Evolutionary conservation across 345 rosid species (phyloP), one percentile per base, ranked within the genome.

Genomic region (Anastatica hierochuntica): DNA sequence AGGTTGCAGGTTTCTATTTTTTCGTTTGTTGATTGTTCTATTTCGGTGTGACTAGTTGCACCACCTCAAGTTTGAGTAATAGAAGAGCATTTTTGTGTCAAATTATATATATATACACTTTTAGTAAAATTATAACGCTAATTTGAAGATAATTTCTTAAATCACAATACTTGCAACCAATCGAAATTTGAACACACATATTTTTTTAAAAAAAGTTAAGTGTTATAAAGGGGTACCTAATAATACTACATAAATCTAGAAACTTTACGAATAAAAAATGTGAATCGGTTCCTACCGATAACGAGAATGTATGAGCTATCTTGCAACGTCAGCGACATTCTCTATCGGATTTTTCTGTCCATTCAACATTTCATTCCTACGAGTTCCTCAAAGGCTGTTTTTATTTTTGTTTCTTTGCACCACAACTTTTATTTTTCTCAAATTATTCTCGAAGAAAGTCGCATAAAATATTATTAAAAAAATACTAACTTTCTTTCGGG

Each of bases 281-380:
- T 6, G 15, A 44, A 30, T n/a, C 17, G 30, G 50, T 29, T 42
- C 50, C 17, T 15, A 34, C 16, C 35, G 42, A 29, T 2, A 29
- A 5, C 38, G 12, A 39, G 36, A 56, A 56, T 56, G 33, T 56
- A 33, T 68, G 72, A 76, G 77, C 70, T 73, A 81, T 71, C 64
- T 13, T 41, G 36, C 71, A 29, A 69, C 80, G 72, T 71, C 70
- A 45, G 11, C 43, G 3, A 49, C 48, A 47, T 57, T 16, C 72
- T 17, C 27, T 36, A 49, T 48, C 10, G 3, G 49, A 56, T 7
- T 52, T 36, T 72, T 53, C 60, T 63, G 63, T 57, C 69, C 63
- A 61, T 58, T 11, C n/a, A 42, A 30, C 73, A 60, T 51, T 68
- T 53, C 27, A 68, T 51, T 56, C 44, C 35, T 50, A 19, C 75